Evolutionary conservation across 225 moss, liverwort and hornwort species (phyloP).

Genomic region (Sphagnum tenellum): DNA sequence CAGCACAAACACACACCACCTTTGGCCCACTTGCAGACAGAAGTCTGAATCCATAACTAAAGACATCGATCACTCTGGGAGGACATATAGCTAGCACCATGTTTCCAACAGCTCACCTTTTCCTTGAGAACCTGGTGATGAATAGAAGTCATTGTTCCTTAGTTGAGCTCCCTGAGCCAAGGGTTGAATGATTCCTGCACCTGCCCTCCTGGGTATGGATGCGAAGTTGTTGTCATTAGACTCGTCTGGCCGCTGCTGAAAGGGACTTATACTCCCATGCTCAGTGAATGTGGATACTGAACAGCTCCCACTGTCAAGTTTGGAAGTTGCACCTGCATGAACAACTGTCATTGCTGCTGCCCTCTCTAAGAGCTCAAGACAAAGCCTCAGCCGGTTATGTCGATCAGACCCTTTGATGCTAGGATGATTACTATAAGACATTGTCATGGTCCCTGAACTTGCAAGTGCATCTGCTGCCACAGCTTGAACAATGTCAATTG

Average conservation of each 20-base stretch:
- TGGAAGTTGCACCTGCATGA: constrained; percentile 11
- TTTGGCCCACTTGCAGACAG: too few relatives aligned
- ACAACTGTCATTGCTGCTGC: constrained; percentile 10
- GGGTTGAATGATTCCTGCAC: too few relatives aligned
- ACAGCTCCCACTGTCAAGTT: constrained; percentile 20
- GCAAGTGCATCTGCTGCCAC: constrained; percentile 35
- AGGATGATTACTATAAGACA: constrained; percentile 5
- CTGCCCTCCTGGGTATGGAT: too few relatives aligned
- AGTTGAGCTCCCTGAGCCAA: constrained; percentile 8
- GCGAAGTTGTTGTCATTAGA: too few relatives aligned
- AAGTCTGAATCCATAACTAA: too few relatives aligned
- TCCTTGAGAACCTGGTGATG: constrained; percentile 20
- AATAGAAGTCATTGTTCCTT: constrained; percentile 13
- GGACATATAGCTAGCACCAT: too few relatives aligned
- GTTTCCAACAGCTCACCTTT: constrained; percentile 19
- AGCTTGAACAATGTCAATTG: constrained; percentile 54
- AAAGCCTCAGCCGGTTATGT: constrained; percentile 23
- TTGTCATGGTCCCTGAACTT: constrained; percentile 7
- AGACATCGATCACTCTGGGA: too few relatives aligned
- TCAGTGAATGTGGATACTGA: constrained; percentile 32
- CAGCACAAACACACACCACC: too few relatives aligned
- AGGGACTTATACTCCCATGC: constrained; percentile 21
- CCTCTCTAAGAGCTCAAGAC: constrained; percentile 38
- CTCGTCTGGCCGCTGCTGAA: too few relatives aligned
- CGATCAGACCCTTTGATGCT: constrained; percentile 23